A percentile compares a stretch with the other conserved stretches of the same genome.
Conservation (phyloP, 2,329 filamentous ascomycete genomes). For the Aquanectria penicillioides region DNA sequence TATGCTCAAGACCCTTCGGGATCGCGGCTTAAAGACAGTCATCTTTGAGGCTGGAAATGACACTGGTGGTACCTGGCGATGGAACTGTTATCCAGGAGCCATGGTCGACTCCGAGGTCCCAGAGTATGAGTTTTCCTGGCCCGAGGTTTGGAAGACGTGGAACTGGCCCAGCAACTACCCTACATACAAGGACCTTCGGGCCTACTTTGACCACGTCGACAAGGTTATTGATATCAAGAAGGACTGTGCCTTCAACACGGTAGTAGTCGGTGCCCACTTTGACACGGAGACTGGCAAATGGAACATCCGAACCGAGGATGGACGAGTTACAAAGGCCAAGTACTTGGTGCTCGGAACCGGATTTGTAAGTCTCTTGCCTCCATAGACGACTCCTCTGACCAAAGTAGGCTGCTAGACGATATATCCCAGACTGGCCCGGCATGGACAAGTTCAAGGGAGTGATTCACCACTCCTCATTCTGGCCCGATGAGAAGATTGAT, state of each 20-base stretch:
- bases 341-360: slow-evolving; percentile 65
- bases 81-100: slow-evolving; percentile 66
- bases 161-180: slow-evolving; percentile 66
- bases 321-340: slow-evolving; percentile 58
- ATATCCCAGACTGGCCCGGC: slow-evolving; percentile 69
- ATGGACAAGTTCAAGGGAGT: slow-evolving; percentile 68
- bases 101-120: slow-evolving; percentile 64
- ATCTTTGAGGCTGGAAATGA: slow-evolving; percentile 64
- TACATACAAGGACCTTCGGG: slow-evolving; percentile 59
- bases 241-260: slow-evolving; percentile 65
- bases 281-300: slow-evolving; percentile 59
- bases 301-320: slow-evolving; percentile 60
- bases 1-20: slow-evolving; percentile 61
- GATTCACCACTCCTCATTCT: slow-evolving; percentile 69
- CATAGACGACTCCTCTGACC: neutral
- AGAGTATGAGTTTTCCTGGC: slow-evolving; percentile 63
- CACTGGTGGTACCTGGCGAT: slow-evolving; percentile 64
- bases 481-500: slow-evolving; percentile 67
- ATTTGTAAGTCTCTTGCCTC: slow-evolving; percentile 49
- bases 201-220: slow-evolving; percentile 70
- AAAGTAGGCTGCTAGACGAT: slow-evolving; percentile 63
- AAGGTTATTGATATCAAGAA: slow-evolving; percentile 64
- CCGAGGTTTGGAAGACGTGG: slow-evolving; percentile 64
- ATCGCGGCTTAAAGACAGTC: slow-evolving; percentile 57
- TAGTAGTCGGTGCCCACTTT: slow-evolving; percentile 63